Percentiles rank a stretch among this genome's conserved stretches.
Conservation (phyloP, 2,329 filamentous ascomycete genomes). For the Aspergillus intermedius region DNA sequence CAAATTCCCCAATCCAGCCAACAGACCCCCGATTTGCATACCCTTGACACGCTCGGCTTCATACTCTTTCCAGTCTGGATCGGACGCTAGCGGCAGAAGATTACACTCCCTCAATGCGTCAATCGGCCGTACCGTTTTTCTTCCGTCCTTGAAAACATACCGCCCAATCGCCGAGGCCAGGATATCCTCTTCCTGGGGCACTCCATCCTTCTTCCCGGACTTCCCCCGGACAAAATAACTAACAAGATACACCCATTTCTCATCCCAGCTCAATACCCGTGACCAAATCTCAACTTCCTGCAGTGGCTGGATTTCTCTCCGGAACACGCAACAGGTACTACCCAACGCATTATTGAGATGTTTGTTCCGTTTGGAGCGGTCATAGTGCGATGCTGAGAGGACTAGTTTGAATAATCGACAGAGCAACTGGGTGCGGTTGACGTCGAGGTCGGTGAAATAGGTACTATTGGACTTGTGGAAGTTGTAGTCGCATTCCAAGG, state of each 20-base stretch:
- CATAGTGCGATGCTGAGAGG: slow-evolving; percentile 2
- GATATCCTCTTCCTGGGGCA: slow-evolving; percentile 46
- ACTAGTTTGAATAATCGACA: slow-evolving; percentile 2
- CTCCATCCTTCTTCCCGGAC: slow-evolving; percentile 5
- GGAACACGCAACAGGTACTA: slow-evolving; percentile 61
- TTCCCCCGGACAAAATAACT: slow-evolving; percentile 58
- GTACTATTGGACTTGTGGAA: slow-evolving; percentile 16
- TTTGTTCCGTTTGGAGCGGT: neutral
- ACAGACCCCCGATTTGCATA: neutral
- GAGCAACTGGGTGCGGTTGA: slow-evolving; percentile 10
- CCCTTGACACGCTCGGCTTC: neutral
- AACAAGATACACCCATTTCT: slow-evolving; percentile 68
- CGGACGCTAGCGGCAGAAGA: neutral
- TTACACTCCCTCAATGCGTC: slow-evolving; percentile 33
- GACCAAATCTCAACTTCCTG: slow-evolving; percentile 64
- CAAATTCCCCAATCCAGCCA: neutral
- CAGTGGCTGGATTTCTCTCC: slow-evolving; percentile 59
- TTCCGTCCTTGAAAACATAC: slow-evolving; percentile 67
- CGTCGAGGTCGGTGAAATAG: slow-evolving; percentile 14
- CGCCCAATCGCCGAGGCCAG: slow-evolving; percentile 63
- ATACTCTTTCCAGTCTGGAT: neutral
- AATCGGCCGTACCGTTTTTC: slow-evolving; percentile 67
- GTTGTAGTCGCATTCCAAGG: slow-evolving; percentile 15
- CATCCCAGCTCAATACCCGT: slow-evolving; percentile 62
- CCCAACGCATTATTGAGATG: slow-evolving; percentile 57